phyloP scores from a whole-genome alignment of 1,139 yeast genomes.

The Martiniozyma asiatica region DNA sequence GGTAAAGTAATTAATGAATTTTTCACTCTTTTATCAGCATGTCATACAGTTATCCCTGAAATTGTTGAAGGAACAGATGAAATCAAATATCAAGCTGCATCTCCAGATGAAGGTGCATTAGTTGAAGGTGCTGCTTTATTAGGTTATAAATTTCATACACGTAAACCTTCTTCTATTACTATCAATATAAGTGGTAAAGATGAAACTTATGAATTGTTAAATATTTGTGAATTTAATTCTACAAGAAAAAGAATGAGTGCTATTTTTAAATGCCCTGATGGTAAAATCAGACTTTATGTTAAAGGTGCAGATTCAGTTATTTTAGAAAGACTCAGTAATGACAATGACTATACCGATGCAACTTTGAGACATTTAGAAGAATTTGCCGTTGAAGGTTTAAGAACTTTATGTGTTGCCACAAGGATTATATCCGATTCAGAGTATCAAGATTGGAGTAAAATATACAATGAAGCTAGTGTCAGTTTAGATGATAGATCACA shows the following conservation, averaged over 20 bases:
- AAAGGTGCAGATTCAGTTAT: constrained; percentile 98
- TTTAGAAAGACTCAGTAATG: constrained; percentile 65
- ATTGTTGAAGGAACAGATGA: constrained; percentile 36
- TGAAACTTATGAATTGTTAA: constrained; percentile 63
- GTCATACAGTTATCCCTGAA: constrained; percentile 98
- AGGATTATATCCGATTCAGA: constrained; percentile 74
- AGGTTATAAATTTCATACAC: constrained; percentile 73
- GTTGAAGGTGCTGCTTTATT: constrained; percentile 91
- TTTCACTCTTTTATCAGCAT: constrained; percentile 73
- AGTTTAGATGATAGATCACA: constrained; percentile 64
- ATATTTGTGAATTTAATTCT: constrained; percentile 92
- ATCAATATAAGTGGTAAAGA: constrained; percentile 40
- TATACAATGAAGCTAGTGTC: constrained; percentile 72
- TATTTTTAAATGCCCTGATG: constrained; percentile 88
- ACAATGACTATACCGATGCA: constrained; percentile 69
- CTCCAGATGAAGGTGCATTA: constrained; percentile 98
- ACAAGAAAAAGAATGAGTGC: constrained; percentile 98
- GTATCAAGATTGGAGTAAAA: constrained; percentile 47
- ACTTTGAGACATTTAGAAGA: constrained; percentile 87
- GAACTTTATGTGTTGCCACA: constrained; percentile 88
- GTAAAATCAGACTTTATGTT: constrained; percentile 75
- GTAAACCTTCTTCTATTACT: constrained; percentile 77
- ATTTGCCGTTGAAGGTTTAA: constrained; percentile 90
- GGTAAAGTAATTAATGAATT: constrained; percentile 62
- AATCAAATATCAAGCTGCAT: constrained; percentile 93